These are phyloP conservation scores for Camellia oleifera DNA, from an alignment of 179 eudicot species.

Conservation along the genomic window DNA sequence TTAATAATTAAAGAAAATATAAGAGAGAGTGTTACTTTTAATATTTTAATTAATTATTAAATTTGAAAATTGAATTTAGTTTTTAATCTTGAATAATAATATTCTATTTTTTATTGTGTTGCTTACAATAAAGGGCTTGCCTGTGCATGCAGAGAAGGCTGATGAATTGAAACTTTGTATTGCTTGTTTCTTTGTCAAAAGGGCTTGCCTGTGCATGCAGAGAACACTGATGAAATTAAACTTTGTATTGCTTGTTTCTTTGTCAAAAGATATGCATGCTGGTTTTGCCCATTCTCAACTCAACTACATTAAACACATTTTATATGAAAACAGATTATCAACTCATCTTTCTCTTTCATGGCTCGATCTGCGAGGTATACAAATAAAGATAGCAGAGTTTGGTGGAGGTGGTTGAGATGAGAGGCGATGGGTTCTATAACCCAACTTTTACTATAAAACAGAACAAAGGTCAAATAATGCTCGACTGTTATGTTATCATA, in stretches of 20 bases:
- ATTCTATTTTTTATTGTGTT: background rate
- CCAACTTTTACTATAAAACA: background rate
- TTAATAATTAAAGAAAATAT: no score
- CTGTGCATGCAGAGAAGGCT: background rate
- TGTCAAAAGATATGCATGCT: background rate
- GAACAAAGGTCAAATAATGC: background rate
- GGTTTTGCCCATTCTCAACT: background rate
- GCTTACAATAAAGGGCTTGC: background rate
- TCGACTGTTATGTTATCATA: background rate
- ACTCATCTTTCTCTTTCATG: background rate
- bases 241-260: background rate
- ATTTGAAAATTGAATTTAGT: no score
- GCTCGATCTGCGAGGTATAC: background rate
- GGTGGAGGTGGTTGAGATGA: background rate
- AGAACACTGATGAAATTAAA: no score
- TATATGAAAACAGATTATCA: no score
- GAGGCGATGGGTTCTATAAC: background rate
- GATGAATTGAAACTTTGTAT: no score
- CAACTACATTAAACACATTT: no score
- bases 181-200: background rate
- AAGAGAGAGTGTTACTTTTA: no score
- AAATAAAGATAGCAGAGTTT: background rate
- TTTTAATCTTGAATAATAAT: no score
- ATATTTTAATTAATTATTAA: no score
- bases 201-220: background rate